These are phyloP conservation scores for Paragyromitra xinjiangensis DNA, from an alignment of 495 filamentous ascomycete genomes.

Conservation along the genomic window DNA sequence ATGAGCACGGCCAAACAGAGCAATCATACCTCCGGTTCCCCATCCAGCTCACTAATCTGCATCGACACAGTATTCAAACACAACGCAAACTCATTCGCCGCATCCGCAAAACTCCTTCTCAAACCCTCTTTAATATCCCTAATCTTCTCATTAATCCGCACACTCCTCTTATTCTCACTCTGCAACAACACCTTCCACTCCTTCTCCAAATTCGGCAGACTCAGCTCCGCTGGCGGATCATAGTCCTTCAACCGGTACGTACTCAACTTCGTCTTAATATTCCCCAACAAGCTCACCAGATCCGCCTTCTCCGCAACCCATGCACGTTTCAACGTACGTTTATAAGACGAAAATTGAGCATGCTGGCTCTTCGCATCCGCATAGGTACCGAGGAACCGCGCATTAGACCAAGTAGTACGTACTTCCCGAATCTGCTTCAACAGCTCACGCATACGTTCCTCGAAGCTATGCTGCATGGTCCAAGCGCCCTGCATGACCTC, in stretches of 20 bases:
- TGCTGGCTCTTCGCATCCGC: conserved; percentile 90
- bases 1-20: conserved; percentile 18
- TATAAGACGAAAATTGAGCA: conserved; percentile 81
- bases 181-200: conserved; percentile 82
- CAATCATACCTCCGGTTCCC: conserved; percentile 77
- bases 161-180: conserved; percentile 83
- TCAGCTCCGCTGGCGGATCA: conserved; percentile 82
- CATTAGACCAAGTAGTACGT: conserved; percentile 74
- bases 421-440: conserved; percentile 77
- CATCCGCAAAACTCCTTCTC: conserved; percentile 91
- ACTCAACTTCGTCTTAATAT: conserved; percentile 97
- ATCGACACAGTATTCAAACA: conserved; percentile 92
- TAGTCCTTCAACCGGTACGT: conserved; percentile 93
- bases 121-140: conserved; percentile 96
- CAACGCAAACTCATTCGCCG: conserved; percentile 95
- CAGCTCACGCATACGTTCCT: conserved; percentile 82
- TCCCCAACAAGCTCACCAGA: conserved; percentile 89
- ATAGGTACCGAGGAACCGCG: conserved; percentile 90
- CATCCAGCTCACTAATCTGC: conserved; percentile 91
- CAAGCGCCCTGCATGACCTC: conserved; percentile 99
- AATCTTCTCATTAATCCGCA: conserved; percentile 97
- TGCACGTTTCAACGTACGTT: conserved; percentile 82
- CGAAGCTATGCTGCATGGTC: conserved; percentile 98
- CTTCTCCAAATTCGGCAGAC: conserved; percentile 77
- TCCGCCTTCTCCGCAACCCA: conserved; percentile 99